phyloP scores from a whole-genome alignment of 176 grass and related monocot genomes.

The Musa acuminata region DNA sequence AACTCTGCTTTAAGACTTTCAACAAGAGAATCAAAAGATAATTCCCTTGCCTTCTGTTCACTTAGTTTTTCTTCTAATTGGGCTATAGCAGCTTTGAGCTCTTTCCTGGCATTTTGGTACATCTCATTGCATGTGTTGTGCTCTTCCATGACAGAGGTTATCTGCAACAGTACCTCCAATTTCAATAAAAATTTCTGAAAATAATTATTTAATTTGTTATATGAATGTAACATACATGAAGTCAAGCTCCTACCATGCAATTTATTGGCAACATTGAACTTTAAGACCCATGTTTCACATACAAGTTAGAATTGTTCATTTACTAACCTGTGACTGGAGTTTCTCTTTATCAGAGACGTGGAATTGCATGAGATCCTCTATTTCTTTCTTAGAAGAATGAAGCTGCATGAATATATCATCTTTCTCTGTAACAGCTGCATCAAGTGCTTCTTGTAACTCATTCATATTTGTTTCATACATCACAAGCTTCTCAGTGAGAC shows the following conservation, averaged over 20 bases:
- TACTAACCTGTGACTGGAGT: conserved; percentile 58
- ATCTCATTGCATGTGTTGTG: conserved; percentile 5
- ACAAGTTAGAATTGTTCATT: conserved; percentile 15
- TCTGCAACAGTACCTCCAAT: conserved; percentile 24
- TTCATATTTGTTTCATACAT: conserved; percentile 51
- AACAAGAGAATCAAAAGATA: conserved; percentile 2
- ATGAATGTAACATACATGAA: conserved; percentile 10
- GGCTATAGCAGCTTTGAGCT: conserved; percentile 44
- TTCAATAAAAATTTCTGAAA: conserved; percentile 5
- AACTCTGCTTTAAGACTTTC: conserved; percentile 10
- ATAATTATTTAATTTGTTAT: background rate
- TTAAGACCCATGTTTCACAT: background rate
- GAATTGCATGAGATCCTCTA: conserved; percentile 47
- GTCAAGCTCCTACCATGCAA: background rate
- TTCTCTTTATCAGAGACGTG: conserved; percentile 30
- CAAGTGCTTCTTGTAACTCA: conserved; percentile 44
- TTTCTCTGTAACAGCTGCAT: conserved; percentile 50
- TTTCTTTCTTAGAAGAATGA: conserved; percentile 34
- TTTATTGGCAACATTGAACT: background rate
- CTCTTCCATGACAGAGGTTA: conserved; percentile 43
- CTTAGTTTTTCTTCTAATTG: conserved; percentile 25
- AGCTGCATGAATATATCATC: conserved; percentile 38
- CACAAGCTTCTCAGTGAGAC: conserved; percentile 42
- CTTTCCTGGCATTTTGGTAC: conserved; percentile 38
- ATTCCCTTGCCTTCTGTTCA: conserved; percentile 10